Evolutionary conservation across 2,329 filamentous ascomycete species (phyloP), one percentile per base, ranked within the genome.

Genomic region (Coleophoma cylindrospora): DNA sequence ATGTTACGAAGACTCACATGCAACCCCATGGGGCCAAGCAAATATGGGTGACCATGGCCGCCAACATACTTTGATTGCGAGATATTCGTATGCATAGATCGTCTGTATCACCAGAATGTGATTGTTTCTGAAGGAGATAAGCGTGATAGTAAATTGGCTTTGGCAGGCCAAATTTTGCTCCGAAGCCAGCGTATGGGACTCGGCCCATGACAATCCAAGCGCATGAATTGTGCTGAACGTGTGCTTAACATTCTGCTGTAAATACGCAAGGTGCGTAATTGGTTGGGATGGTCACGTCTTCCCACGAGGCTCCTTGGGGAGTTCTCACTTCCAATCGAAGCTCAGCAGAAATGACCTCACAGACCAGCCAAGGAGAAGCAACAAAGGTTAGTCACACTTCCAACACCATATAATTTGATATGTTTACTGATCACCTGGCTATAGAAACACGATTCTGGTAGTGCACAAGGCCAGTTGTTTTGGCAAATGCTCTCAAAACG

Each of bases 101-200:
- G 27, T 27, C 27, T 27, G n/a, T 40, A 49, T 27, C 40, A 43
- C 45, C 48, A 48, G 45, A 43, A 51, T 52, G 57, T 54, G 48
- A 53, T 55, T 68, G 68, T 74, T 74, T 76, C 74, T 76, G 74
- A 77, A 77, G 73, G 74, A 73, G 75, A 77, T 63, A 79, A 76
- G 73, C 74, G 75, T 71, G 75, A 77, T 78, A 78, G 73, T 76
- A 75, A 75, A 73, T 57, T 68, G 59, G 61, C 51, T 65, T n/a
- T 70, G 45, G 45, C 45, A 49, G 51, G 49, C 50, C 54, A 70
- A 62, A 75, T 73, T 75, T 75, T 76, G 74, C 75, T 74, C 74
- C 72, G 74, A 70, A 77, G 75, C 75, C 74, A 78, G 74, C 74
- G 61, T 74, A 73, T 74, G 69, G 74, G 74, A 76, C 74, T 78